Percentiles rank a stretch among this genome's conserved stretches.
phyloP scores from a whole-genome alignment of 2,329 filamentous ascomycete species.

The Elsinoe necatrix region DNA sequence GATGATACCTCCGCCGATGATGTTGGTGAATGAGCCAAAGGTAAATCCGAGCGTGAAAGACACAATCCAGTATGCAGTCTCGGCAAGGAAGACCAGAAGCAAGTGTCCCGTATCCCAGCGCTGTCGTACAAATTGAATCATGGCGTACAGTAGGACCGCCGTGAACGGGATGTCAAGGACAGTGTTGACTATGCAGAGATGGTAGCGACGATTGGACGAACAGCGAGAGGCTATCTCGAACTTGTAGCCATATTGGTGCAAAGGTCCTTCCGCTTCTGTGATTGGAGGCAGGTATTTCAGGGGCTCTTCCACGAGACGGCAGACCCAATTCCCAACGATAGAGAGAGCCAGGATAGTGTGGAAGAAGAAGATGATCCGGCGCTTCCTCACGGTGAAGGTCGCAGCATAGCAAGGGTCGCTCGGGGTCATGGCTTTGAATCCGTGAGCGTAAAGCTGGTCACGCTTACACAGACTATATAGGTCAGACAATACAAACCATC shows the following conservation, averaged over 20 bases:
- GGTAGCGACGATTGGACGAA: not conserved
- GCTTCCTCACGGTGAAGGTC: not conserved
- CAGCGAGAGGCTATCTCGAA: not conserved
- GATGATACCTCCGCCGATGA: not conserved
- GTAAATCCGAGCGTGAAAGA: not conserved
- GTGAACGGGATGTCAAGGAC: not conserved
- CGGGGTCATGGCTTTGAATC: not conserved
- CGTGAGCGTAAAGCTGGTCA: not conserved
- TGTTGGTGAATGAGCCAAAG: not conserved
- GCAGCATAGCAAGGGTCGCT: not conserved
- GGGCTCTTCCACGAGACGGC: not conserved
- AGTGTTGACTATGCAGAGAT: conserved; percentile 1
- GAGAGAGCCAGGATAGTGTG: not conserved
- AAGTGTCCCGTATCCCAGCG: not conserved
- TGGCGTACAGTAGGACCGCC: not conserved
- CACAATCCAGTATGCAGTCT: not conserved
- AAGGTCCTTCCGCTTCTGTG: not conserved
- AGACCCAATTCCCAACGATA: not conserved
- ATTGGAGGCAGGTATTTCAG: not conserved
- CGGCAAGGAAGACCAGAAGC: not conserved
- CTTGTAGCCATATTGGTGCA: not conserved
- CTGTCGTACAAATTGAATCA: not conserved
- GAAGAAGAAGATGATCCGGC: not conserved
- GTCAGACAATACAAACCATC: no score
- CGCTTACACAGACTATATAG: no score